Base-by-base conservation (phyloP, 2,329 filamentous ascomycete genomes). In the Calonectria crousiana region DNA sequence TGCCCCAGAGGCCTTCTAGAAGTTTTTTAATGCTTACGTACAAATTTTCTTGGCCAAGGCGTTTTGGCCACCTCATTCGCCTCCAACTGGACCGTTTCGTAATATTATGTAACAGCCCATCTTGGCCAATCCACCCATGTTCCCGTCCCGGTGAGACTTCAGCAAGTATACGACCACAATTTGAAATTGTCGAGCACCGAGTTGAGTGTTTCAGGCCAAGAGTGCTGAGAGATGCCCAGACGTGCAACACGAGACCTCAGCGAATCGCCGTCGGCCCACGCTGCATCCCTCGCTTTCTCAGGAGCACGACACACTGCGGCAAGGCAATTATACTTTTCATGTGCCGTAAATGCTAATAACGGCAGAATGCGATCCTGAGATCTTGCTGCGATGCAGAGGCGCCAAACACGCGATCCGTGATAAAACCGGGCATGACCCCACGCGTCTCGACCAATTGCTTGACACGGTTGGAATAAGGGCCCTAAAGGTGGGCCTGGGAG, bases 1-100 rank as follows among this genome's bases (percentile, higher is more conserved):
- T 41, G 34, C 34, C 36, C 56, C 56, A 62, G 56, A 62, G 38
- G 56, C 36, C n/a, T 41, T 62, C 34, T 62, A 23, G 34, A 41
- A 20, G 36, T 62, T 62, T 62, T 62, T 62, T 62, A 62, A 62
- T 62, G 36, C 56, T 62, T 62, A 62, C 56, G 56, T 62, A 62
- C 34, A 41, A 30, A 62, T 28, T 62, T 6, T 62, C 56, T 62
- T 62, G 56, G 56, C 56, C 8, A 34, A 41, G 56, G 11, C 16
- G 28, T 41, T 62, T 62, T 62, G 36, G 34, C 34, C 36, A 2
- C 16, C 16, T 62, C 56, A 62, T 62, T 62, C 56, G 56, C 23
- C 56, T 62, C 34, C 16, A 26, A 30, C 38, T 36, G 56, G 56
- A 18, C 56, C 34, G 34, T 62, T 62, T 62, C 38, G n/a, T 62